Evolutionary conservation across 768 basidiomycete species (phyloP).

Genomic region (Mycena indigotica): DNA sequence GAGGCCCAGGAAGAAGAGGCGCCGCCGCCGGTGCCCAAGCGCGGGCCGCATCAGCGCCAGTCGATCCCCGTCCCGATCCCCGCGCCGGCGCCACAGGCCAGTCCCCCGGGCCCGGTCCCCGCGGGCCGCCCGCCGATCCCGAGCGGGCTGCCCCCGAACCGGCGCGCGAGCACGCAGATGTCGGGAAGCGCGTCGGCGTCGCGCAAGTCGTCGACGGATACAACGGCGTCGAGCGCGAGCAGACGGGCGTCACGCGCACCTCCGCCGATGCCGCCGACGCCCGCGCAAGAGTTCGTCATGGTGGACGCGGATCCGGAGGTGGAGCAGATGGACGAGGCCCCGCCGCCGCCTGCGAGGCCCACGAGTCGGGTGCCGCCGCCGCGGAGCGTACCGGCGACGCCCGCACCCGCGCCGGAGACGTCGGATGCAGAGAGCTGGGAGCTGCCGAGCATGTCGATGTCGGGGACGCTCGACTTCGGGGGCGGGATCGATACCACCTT

Average conservation of each 20-base stretch:
- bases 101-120: no score
- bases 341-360: constrained; percentile 28
- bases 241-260: constrained; percentile 27
- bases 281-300: constrained; percentile 55
- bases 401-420: constrained; percentile 30
- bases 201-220: constrained; percentile 41
- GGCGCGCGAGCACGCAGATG: constrained; percentile 42
- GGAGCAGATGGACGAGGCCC: constrained; percentile 48
- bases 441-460: constrained; percentile 61
- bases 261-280: no score
- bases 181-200: no score
- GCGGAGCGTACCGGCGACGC: constrained; percentile 42
- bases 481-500: constrained; percentile 31
- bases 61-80: constrained; percentile 49
- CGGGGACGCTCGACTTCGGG: constrained; percentile 55
- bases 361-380: constrained; percentile 38
- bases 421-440: constrained; percentile 53
- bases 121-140: constrained; percentile 39
- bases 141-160: constrained; percentile 34
- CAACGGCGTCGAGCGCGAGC: constrained; percentile 16
- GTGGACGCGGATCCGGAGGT: constrained; percentile 50
- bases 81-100: no score
- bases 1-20: constrained; percentile 53
- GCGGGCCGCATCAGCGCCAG: constrained; percentile 37
- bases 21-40: constrained; percentile 59